These are phyloP conservation scores for Trichoderma afroharzianum DNA, from an alignment of 2,329 filamentous ascomycete species.

Conservation along the genomic window DNA sequence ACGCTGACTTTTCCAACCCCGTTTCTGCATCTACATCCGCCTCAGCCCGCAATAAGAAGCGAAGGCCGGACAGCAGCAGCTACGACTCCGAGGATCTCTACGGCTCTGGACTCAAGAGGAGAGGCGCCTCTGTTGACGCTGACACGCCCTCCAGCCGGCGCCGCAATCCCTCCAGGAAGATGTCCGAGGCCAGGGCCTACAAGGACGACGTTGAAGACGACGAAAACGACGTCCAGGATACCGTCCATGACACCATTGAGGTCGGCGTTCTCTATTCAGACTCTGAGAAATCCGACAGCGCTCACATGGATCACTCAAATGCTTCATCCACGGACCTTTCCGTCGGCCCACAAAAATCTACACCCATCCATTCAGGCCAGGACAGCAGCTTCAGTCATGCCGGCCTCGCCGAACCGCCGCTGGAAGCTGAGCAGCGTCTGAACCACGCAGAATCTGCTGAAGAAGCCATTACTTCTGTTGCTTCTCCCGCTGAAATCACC, in stretches of 20 bases:
- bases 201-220: constrained; percentile 32
- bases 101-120: constrained; percentile 31
- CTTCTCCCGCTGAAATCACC: neutral
- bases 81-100: constrained; percentile 35
- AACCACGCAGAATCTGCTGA: neutral
- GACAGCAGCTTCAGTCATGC: neutral
- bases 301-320: constrained; percentile 26
- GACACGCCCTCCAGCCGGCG: constrained; percentile 37
- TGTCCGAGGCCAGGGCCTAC: constrained; percentile 32
- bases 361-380: constrained; percentile 15
- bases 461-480: neutral
- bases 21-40: neutral
- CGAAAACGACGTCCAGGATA: constrained; percentile 53
- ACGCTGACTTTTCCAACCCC: constrained; percentile 34
- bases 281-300: constrained; percentile 30
- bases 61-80: constrained; percentile 33
- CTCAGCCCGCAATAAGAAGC: constrained; percentile 35
- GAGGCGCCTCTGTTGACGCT: constrained; percentile 35
- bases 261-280: constrained; percentile 44
- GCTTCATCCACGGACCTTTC: constrained; percentile 29
- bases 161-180: constrained; percentile 40
- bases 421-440: neutral
- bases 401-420: neutral
- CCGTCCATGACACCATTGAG: constrained; percentile 56
- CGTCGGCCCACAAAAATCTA: constrained; percentile 21